Percentiles rank a stretch among this genome's conserved stretches.
Conservation (phyloP, 1,139 yeast genomes). For the Kodamaea ohmeri region DNA sequence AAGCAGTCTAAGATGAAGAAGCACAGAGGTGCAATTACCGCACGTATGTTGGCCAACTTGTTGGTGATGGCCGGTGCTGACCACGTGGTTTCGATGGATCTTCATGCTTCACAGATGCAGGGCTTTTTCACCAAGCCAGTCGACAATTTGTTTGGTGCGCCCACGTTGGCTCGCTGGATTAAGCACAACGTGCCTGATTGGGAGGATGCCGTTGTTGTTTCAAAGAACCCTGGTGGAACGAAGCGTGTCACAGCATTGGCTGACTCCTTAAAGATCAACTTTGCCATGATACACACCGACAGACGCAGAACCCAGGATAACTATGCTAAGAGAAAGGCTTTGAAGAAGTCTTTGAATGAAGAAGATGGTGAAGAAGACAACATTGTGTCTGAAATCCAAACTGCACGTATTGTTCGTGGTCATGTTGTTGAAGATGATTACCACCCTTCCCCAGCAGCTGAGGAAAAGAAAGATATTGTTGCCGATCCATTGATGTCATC, state of each 20-base stretch:
- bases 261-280: slow-evolving; percentile 89
- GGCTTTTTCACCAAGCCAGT: slow-evolving; percentile 97
- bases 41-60: slow-evolving; percentile 96
- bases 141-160: slow-evolving; percentile 94
- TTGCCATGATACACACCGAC: slow-evolving; percentile 99
- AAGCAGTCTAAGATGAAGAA: slow-evolving; percentile 98
- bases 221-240: slow-evolving; percentile 98
- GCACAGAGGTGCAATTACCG: slow-evolving; percentile 98
- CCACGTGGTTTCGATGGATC: slow-evolving; percentile 96
- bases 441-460: slow-evolving; percentile 18
- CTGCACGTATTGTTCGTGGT: slow-evolving; percentile 94
- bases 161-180: slow-evolving; percentile 95
- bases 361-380: slow-evolving; percentile 69
- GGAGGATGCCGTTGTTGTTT: slow-evolving; percentile 81
- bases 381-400: slow-evolving; percentile 78
- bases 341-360: slow-evolving; percentile 36
- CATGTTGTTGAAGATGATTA: slow-evolving; percentile 94
- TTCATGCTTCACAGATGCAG: slow-evolving; percentile 99
- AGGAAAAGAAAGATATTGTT: slow-evolving; percentile 9
- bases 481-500: slow-evolving; percentile 20
- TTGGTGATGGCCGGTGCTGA: slow-evolving; percentile 99
- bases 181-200: slow-evolving; percentile 84
- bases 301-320: slow-evolving; percentile 85
- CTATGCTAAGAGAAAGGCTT: slow-evolving; percentile 42
- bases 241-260: slow-evolving; percentile 97